Evolutionary conservation across 2,329 filamentous ascomycete genomes (phyloP).

Genomic region (Colletotrichum chlorophyti): DNA sequence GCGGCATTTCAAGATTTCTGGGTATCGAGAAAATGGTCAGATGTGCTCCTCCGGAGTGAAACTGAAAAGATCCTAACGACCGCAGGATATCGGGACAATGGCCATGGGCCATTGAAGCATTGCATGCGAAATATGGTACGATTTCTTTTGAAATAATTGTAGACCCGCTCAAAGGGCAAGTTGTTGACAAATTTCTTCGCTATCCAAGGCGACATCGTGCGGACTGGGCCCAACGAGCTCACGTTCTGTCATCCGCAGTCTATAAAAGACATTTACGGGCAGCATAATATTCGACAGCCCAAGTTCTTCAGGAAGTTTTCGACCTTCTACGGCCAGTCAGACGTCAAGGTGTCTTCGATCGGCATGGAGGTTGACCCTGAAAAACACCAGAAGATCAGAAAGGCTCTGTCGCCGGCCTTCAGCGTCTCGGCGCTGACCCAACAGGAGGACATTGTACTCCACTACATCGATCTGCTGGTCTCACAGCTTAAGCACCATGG

Average conservation of each 20-base stretch:
- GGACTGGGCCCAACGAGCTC: slow-evolving; percentile 53
- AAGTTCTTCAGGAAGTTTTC: slow-evolving; percentile 19
- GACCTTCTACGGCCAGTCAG: slow-evolving; percentile 7
- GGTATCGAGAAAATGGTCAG: slow-evolving; percentile 6
- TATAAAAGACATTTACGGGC: slow-evolving; percentile 49
- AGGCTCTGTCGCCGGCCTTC: slow-evolving; percentile 31
- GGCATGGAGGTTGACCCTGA: slow-evolving; percentile 7
- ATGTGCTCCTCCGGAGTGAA: not conserved
- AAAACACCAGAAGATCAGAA: slow-evolving; percentile 11
- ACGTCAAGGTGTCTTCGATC: slow-evolving; percentile 30
- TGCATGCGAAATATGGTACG: slow-evolving; percentile 13
- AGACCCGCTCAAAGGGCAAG: too few relatives aligned
- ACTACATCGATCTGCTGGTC: slow-evolving; percentile 45
- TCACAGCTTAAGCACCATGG: not conserved
- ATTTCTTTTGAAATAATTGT: too few relatives aligned
- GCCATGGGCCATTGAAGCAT: slow-evolving; percentile 10
- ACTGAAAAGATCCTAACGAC: not conserved
- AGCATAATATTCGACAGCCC: slow-evolving; percentile 27
- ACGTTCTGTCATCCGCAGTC: slow-evolving; percentile 45
- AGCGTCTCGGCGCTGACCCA: slow-evolving; percentile 30
- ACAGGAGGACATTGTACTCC: slow-evolving; percentile 37
- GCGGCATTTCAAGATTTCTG: slow-evolving; percentile 4
- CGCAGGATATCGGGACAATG: not conserved
- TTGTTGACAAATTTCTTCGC: too few relatives aligned
- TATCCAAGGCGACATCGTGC: slow-evolving; percentile 51